Percentiles rank a stretch among this genome's conserved stretches.
Conservation (phyloP, 2,329 filamentous ascomycete species). For the Cladosporium sp. region DNA sequence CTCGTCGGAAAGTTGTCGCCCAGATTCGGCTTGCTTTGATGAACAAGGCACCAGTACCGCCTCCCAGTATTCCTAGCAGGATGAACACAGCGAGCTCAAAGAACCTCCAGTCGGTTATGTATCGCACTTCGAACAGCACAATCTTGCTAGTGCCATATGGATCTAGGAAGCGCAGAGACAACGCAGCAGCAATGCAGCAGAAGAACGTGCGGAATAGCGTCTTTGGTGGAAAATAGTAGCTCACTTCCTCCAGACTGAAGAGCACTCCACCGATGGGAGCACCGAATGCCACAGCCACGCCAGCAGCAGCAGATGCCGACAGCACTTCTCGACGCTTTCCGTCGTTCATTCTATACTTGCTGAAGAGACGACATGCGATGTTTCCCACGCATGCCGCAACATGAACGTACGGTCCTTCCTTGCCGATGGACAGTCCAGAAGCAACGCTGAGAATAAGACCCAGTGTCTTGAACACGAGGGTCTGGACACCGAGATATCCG, state of each 20-base stretch:
- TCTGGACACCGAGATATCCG: conserved; percentile 86
- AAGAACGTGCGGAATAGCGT: conserved; percentile 97
- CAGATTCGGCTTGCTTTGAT: conserved; percentile 92
- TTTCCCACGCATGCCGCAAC: conserved; percentile 95
- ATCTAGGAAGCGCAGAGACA: conserved; percentile 91
- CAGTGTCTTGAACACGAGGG: conserved; percentile 77
- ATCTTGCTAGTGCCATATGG: conserved; percentile 96
- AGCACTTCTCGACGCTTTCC: conserved; percentile 89
- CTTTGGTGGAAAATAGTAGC: conserved; percentile 96
- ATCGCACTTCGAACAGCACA: conserved; percentile 91
- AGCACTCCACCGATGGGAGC: conserved; percentile 85
- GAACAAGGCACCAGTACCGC: conserved; percentile 81
- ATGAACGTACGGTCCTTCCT: conserved; percentile 96
- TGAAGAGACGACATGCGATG: conserved; percentile 87
- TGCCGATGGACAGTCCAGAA: conserved; percentile 88
- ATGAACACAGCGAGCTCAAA: conserved; percentile 87
- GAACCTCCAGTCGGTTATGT: conserved; percentile 84
- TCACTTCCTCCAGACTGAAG: conserved; percentile 91
- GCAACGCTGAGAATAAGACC: conserved; percentile 84
- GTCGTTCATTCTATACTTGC: conserved; percentile 91
- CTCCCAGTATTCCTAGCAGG: conserved; percentile 79
- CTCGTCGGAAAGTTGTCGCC: conserved; percentile 82
- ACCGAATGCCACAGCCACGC: conserved; percentile 91
- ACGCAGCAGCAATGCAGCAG: conserved; percentile 84
- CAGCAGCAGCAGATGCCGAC: conserved; percentile 87